A percentile compares a stretch with the other conserved stretches of the same genome.
phyloP scores from a whole-genome alignment of 768 basidiomycete genomes.

The Agaricus sinodeliciosus region DNA sequence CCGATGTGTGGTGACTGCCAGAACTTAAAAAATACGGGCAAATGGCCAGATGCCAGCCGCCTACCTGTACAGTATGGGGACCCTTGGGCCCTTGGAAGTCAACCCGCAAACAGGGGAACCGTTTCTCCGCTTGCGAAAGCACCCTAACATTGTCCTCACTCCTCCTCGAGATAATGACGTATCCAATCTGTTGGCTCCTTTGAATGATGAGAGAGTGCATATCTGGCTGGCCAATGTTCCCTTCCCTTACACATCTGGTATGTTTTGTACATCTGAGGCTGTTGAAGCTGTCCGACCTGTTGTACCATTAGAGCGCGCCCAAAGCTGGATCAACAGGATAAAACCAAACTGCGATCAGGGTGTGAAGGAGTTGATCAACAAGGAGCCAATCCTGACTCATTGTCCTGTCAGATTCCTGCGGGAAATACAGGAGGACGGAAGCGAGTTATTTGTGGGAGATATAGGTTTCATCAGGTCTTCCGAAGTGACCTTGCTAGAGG shows the following conservation, averaged over 20 bases:
- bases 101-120: constrained; percentile 29
- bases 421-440: constrained; percentile 52
- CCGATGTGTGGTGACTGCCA: no score
- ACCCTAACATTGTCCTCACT: constrained; percentile 53
- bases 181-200: constrained; percentile 15
- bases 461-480: constrained; percentile 28
- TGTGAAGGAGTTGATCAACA: constrained; percentile 24
- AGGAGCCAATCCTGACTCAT: constrained; percentile 28
- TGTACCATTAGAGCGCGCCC: constrained; percentile 25
- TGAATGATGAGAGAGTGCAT: constrained; percentile 1
- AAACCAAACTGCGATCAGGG: constrained; percentile 23
- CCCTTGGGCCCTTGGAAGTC: constrained; percentile 22
- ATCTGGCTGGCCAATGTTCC: constrained; percentile 19
- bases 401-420: constrained; percentile 48
- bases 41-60: neutral
- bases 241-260: constrained; percentile 43
- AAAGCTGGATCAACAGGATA: constrained; percentile 20
- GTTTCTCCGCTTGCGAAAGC: constrained; percentile 46
- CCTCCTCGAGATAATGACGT: constrained; percentile 46
- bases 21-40: no score
- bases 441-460: constrained; percentile 49
- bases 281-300: neutral
- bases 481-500: constrained; percentile 14
- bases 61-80: neutral
- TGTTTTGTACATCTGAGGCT: no score